Evolutionary conservation across 371 early-diverging fungal genomes (phyloP), one percentile per base, ranked within the genome.

Genomic region (Mucor circinelloides): DNA sequence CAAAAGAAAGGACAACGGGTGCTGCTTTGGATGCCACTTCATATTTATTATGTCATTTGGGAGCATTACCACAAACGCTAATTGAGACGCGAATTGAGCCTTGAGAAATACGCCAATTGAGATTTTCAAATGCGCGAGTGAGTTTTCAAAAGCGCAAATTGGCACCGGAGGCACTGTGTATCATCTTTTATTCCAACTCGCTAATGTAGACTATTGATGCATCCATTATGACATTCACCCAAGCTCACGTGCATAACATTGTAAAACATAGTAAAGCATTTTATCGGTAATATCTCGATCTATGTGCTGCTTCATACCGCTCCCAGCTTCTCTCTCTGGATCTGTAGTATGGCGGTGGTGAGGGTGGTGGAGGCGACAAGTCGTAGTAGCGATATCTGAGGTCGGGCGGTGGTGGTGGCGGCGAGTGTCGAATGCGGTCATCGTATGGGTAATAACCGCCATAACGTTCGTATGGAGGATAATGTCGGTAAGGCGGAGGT

Each of bases 131-230:
- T n/a, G n/a, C n/a, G n/a, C n/a, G n/a, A n/a, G n/a, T n/a, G n/a
- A n/a, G n/a, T n/a, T n/a, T n/a, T n/a, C n/a, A n/a, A 44, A 44
- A 44, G 19, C 46, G 46, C 19, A 1, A 50, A 25, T 28, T 60
- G 42, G 40, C 42, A 60, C 28, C 17, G 46, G 44, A 40, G 60
- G 42, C 42, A 60, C 60, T 42, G 60, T 23, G n/a, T 13, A 34
- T 34, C 34, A 6, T 34, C 9, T 34, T 40, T 40, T 40, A 40
- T 40, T 40, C 17, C 3, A 40, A 40, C 40, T 40, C 17, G 40
- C 40, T 40, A 40, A 40, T 17, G 40, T 40, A 40, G 15, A 17
- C 40, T 40, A 40, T 15, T 40, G 40, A 40, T 15, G 17, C 5
- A 0, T 40, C 17, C 40, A 40, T 40, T 40, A 40, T 40, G 40